Conservation (phyloP, 768 basidiomycete species). For the Hypholoma fasciculare region DNA sequence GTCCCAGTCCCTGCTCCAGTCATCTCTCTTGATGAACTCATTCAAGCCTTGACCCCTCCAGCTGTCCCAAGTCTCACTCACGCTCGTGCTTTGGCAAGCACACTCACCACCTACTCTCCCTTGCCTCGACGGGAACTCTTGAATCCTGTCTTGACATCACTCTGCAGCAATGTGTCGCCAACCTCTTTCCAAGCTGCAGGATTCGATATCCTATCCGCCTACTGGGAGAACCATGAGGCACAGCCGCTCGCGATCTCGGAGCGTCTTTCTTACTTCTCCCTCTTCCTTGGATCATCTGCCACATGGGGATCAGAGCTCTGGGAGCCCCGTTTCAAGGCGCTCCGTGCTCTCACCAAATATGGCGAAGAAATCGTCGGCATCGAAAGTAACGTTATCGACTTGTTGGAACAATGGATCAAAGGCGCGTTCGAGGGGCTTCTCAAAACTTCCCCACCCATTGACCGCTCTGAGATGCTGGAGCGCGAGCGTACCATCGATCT, state of each 20-base stretch:
- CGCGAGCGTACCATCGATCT: constrained; percentile 64
- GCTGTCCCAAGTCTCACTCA: constrained; percentile 66
- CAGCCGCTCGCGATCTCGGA: constrained; percentile 52
- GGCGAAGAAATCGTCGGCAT: constrained; percentile 65
- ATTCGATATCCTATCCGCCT: constrained; percentile 70
- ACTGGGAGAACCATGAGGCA: constrained; percentile 61
- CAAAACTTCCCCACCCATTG: constrained; percentile 28
- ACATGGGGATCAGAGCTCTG: constrained; percentile 70
- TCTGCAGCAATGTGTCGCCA: constrained; percentile 59
- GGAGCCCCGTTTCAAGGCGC: constrained; percentile 68
- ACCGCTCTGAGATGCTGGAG: constrained; percentile 48
- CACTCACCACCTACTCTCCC: constrained; percentile 52
- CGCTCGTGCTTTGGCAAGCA: constrained; percentile 58
- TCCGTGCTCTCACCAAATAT: constrained; percentile 60
- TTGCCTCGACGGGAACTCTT: constrained; percentile 54
- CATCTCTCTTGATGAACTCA: constrained; percentile 38
- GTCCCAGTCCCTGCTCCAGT: constrained; percentile 25
- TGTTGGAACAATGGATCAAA: constrained; percentile 66
- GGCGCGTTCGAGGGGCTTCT: constrained; percentile 59
- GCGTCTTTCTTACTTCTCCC: constrained; percentile 60
- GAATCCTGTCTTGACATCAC: constrained; percentile 57
- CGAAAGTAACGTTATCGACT: constrained; percentile 53
- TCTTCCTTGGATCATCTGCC: constrained; percentile 49
- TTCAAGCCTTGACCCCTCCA: constrained; percentile 49
- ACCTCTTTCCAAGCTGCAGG: constrained; percentile 63